Evolutionary conservation across 2,329 filamentous ascomycete genomes (phyloP).

Genomic region (Davidsoniella neocaledoniae): DNA sequence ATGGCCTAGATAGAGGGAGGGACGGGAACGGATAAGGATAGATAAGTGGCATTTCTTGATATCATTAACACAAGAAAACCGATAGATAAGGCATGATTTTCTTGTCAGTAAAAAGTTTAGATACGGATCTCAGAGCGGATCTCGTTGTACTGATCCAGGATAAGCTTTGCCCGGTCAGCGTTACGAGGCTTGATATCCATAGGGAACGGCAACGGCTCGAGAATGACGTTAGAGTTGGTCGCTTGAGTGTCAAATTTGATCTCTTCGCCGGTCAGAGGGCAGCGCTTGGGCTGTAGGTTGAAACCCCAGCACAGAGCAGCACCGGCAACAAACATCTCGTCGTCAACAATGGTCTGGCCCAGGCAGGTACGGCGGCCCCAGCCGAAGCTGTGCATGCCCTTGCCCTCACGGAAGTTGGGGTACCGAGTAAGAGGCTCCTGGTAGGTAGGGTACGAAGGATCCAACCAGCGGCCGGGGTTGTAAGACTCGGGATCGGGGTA

Average conservation of each 20-base stretch:
- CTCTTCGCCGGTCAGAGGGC: constrained; percentile 25
- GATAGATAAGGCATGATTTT: not conserved
- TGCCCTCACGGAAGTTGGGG: constrained; percentile 42
- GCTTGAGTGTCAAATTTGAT: constrained; percentile 32
- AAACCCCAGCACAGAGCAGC: constrained; percentile 34
- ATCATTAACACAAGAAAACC: not conserved
- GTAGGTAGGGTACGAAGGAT: constrained; percentile 45
- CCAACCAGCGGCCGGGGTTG: constrained; percentile 45
- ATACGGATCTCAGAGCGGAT: constrained; percentile 20
- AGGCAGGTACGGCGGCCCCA: constrained; percentile 47
- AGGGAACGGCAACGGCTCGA: constrained; percentile 31
- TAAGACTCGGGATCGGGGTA: constrained; percentile 49
- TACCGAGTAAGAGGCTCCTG: constrained; percentile 46
- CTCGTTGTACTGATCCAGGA: constrained; percentile 23
- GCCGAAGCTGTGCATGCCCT: constrained; percentile 46
- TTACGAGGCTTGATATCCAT: constrained; percentile 28
- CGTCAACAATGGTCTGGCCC: constrained; percentile 44
- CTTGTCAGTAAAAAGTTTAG: constrained; percentile 1
- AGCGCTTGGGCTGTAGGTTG: constrained; percentile 24
- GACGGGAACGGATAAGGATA: not conserved
- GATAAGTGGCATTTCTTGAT: not conserved
- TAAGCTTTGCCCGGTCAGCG: constrained; percentile 21
- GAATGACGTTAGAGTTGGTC: constrained; percentile 35
- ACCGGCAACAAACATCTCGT: constrained; percentile 36
- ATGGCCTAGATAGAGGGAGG: not conserved